Percentiles rank a stretch among this genome's conserved stretches.
Conservation (phyloP, 140 eudicot genomes). For the Stevia rebaudiana region DNA sequence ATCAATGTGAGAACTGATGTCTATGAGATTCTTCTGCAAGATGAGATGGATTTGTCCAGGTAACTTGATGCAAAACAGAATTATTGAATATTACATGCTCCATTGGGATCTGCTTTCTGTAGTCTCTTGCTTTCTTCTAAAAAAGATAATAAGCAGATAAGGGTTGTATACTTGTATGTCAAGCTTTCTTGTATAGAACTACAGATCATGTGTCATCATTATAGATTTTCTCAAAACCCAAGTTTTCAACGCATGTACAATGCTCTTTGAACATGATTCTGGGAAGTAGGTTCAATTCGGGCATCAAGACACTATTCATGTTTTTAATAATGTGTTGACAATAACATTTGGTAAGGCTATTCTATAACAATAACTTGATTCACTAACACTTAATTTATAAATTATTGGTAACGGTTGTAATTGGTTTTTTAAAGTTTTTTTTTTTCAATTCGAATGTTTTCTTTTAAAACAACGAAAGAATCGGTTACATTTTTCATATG, state of each 20-base stretch:
- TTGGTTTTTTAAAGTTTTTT: too few species aligned
- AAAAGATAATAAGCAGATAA: neutral
- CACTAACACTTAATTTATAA: too few species aligned
- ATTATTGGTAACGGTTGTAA: too few species aligned
- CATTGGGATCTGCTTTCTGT: neutral
- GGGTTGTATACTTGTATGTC: conserved; percentile 17
- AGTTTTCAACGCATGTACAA: neutral
- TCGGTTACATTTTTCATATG: too few species aligned
- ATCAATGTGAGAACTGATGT: conserved; percentile 87
- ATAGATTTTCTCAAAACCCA: neutral
- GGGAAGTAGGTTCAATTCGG: too few species aligned
- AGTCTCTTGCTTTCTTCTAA: neutral
- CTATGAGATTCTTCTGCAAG: conserved; percentile 84
- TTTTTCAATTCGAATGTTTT: too few species aligned
- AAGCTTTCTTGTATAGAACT: conserved; percentile 19
- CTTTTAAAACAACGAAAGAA: too few species aligned
- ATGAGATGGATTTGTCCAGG: conserved; percentile 44
- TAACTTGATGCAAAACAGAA: too few species aligned
- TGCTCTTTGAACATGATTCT: neutral
- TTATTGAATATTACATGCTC: neutral
- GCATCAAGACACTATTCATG: too few species aligned
- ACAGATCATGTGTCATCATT: conserved; percentile 14
- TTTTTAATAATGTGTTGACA: too few species aligned
- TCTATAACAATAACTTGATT: too few species aligned
- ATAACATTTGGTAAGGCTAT: too few species aligned